phyloP scores from a whole-genome alignment of 495 filamentous ascomycete species.

The Cladorrhinum samala region DNA sequence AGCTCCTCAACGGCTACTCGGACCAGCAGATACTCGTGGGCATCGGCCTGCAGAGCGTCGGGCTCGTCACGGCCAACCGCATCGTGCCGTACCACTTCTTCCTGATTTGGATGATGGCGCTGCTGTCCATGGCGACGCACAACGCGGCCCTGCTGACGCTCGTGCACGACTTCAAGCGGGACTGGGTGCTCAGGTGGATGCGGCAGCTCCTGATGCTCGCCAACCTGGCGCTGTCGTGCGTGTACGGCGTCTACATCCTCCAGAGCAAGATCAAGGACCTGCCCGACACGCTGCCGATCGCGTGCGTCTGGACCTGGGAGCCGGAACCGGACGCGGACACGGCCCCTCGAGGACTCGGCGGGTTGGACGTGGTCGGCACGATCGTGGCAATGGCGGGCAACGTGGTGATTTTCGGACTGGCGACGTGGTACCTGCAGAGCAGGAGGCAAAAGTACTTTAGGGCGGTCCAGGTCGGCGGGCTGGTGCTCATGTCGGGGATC shows the following conservation, averaged over 20 bases:
- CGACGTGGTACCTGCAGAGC: constrained; percentile 52
- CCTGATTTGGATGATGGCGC: constrained; percentile 54
- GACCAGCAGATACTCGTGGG: constrained; percentile 58
- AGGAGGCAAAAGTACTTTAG: constrained; percentile 40
- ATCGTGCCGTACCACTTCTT: constrained; percentile 58
- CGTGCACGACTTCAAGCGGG: constrained; percentile 53
- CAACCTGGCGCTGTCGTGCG: constrained; percentile 45
- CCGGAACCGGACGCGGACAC: not conserved
- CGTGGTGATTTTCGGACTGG: constrained; percentile 42
- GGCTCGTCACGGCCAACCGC: constrained; percentile 41
- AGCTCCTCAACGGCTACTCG: constrained; percentile 50
- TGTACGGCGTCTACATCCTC: constrained; percentile 47
- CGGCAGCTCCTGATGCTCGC: constrained; percentile 53
- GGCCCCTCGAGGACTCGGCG: constrained; percentile 28
- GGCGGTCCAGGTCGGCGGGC: constrained; percentile 38
- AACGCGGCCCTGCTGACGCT: constrained; percentile 50
- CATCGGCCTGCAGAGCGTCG: constrained; percentile 52
- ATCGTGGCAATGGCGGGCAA: constrained; percentile 48
- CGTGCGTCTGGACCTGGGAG: constrained; percentile 42
- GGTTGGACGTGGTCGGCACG: constrained; percentile 43
- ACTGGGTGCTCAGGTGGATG: constrained; percentile 57
- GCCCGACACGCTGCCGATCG: constrained; percentile 45
- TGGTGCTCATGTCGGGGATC: constrained; percentile 43
- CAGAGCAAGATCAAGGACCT: constrained; percentile 41
- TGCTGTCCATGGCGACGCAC: constrained; percentile 53